Base-by-base conservation (phyloP, 352 stramenopile genomes). In the Bremia lactucae region DNA sequence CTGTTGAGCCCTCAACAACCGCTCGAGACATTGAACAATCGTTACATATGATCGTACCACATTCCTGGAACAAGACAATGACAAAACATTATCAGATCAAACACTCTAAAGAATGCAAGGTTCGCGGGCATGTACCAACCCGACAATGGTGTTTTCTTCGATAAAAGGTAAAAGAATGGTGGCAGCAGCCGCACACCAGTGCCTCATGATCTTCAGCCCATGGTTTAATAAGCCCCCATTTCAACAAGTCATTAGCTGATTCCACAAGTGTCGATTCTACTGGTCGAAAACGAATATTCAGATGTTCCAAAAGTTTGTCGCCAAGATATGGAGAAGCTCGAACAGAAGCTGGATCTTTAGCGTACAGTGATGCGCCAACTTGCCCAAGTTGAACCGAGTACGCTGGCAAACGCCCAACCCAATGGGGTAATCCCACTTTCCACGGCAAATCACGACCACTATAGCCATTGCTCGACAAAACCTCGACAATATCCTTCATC, bases 401-500 rank as follows among this genome's bases (percentile, higher is more conserved):
- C 6, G 78, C 76, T 39, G 80, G 80, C n/a, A 94, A 44, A 2
- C 77, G 79, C 14, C 78, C 81, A 25, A 91, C 76, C 81, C 81
- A 94, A 24, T 74, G 82, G 4, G 81, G 81, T 8, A 94, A 59
- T 24, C 76, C 81, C 21, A 84, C 73, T 23, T 71, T 68, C 72
- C 78, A 88, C 2, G 81, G 81, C n/a, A 94, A 59, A 59, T 91
- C 78, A 20, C 81, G 72, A 0, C 81, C 81, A 56, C 81, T 94
- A 59, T 80, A 91, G 3, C 81, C 81, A 52, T 94, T 90, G 31
- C 65, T 72, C 2, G 78, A 59, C 8, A 94, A 52, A n/a, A 79
- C 83, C 29, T 94, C 78, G 3, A 94, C 81, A 34, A 94, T 74
- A 15, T 94, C 81, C 42, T 88, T 89, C 74, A 94, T 85, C 78